These are phyloP conservation scores for Xylariaceae sp. DNA, from an alignment of 2,329 filamentous ascomycete genomes.

Conservation along the genomic window DNA sequence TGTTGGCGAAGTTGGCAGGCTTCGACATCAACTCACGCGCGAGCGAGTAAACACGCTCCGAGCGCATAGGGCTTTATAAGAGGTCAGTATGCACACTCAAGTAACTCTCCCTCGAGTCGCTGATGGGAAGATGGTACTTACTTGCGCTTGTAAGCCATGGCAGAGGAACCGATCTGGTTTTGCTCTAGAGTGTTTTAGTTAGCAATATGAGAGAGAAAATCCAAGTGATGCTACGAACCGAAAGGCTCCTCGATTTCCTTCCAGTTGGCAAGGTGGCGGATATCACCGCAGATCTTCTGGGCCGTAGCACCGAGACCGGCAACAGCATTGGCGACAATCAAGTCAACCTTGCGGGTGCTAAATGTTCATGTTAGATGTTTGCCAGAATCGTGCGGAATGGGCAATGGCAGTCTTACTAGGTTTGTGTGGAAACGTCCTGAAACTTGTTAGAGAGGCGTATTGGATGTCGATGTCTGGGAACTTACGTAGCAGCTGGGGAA, in stretches of 20 bases:
- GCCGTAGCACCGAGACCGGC: slow-evolving; percentile 73
- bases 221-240: slow-evolving; percentile 27
- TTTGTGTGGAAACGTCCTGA: slow-evolving; percentile 55
- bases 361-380: slow-evolving; percentile 3
- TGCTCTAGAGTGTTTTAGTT: slow-evolving; percentile 56
- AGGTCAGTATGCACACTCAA: background rate
- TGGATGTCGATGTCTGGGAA: background rate
- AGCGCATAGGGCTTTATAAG: slow-evolving; percentile 28
- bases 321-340: slow-evolving; percentile 74
- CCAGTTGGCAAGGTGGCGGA: slow-evolving; percentile 65
- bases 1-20: slow-evolving; percentile 51
- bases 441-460: background rate
- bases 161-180: slow-evolving; percentile 60
- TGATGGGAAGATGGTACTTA: background rate
- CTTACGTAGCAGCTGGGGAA: slow-evolving; percentile 45
- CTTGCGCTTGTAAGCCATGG: slow-evolving; percentile 42
- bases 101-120: background rate
- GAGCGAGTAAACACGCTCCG: slow-evolving; percentile 33
- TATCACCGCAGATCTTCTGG: slow-evolving; percentile 68
- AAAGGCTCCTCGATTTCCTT: slow-evolving; percentile 82
- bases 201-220: background rate
- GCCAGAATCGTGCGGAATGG: too few species aligned
- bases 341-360: slow-evolving; percentile 71
- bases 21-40: slow-evolving; percentile 32
- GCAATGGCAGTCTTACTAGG: slow-evolving; percentile 33